Evolutionary conservation across 768 basidiomycete species (phyloP), one percentile per base, ranked within the genome.

Genomic region (Rhodotorula paludigena): DNA sequence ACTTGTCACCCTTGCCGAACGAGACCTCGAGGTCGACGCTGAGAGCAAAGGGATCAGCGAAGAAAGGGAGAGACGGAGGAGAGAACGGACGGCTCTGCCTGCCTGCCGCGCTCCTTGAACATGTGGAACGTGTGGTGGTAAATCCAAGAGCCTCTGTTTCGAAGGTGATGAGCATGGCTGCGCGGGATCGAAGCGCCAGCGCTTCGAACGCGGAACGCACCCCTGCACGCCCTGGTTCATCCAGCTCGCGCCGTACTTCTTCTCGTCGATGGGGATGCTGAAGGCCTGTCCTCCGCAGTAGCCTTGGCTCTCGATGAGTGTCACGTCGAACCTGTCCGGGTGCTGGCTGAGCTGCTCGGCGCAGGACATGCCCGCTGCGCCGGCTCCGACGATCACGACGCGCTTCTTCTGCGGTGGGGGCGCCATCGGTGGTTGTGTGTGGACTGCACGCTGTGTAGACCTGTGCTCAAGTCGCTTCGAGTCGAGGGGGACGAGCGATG

Each of bases 211-310:
- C n/a, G n/a, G n/a, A 39, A 55, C 61, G 53, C 44, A 62, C 76
- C 79, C 77, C 60, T 81, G 80, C 5, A 81, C 79, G 70, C 80
- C 81, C 66, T 81, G 80, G 52, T 81, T 81, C 75, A 81, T 78
- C 78, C 79, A 81, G 10, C 64, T 36, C 14, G 77, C 73, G 28
- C 80, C 80, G 55, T 77, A 76, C 61, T 74, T 70, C 54, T 77
- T 64, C 73, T 80, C 74, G 57, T 80, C 78, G 57, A 81, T 76
- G 16, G 76, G 76, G 67, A 81, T 80, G 9, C 76, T 77, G 74
- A 81, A 81, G 7, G 80, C 79, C 68, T 81, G 80, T 11, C 81
- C 81, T 44, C 81, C 81, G 61, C 78, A 79, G 65, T 81, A 81
- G 30, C 73, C 78, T 62, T 77, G 76, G 16, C 76, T 69, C 53